Evolutionary conservation across 176 grass and related monocot genomes (phyloP), one percentile per base, ranked within the genome.

Genomic region (Triticum monococcum): DNA sequence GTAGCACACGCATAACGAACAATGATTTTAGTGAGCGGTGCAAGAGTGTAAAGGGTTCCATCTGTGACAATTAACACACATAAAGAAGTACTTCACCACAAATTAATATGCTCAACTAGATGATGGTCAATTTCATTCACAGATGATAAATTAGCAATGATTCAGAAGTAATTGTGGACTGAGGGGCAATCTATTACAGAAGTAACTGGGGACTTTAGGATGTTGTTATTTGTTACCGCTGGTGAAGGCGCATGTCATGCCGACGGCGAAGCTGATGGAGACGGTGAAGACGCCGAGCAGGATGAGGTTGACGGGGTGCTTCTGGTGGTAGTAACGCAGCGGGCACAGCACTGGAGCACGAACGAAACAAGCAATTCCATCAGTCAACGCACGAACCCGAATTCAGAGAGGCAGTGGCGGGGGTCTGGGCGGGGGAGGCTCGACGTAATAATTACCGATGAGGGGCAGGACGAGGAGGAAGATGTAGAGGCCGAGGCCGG

Each of bases 211-310:
- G 9, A 45, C 41, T 3, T 9, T 12, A 10, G 45, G 45, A 50
- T 16, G 43, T 4, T 14, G 1, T 50, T 37, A 37, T 37, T 40
- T n/a, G 14, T 89, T 92, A 95, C 93, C 93, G 43, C 86, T 95
- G 26, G 92, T 95, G 84, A 95, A 93, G 24, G 91, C 91, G 71
- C 92, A 98, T 1, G 91, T 90, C 88, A 95, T 87, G 45, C 93
- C 91, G 35, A 98, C 78, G 20, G 83, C 89, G 38, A 93, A 92
- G 91, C 91, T 95, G 74, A 93, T 93, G 62, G 89, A 65, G 33
- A 92, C 79, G 12, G 95, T 95, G 63, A 95, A 95, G 86, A 95
- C 14, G 48, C 86, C 95, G 17, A 95, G 93, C 52, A 93, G 83
- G 62, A 95, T 68, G 17, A 93, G 87, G 80, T 95, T 98, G 52